These are phyloP conservation scores for Metschnikowia continentalis DNA, from an alignment of 805 yeast species.

Conservation along the genomic window DNA sequence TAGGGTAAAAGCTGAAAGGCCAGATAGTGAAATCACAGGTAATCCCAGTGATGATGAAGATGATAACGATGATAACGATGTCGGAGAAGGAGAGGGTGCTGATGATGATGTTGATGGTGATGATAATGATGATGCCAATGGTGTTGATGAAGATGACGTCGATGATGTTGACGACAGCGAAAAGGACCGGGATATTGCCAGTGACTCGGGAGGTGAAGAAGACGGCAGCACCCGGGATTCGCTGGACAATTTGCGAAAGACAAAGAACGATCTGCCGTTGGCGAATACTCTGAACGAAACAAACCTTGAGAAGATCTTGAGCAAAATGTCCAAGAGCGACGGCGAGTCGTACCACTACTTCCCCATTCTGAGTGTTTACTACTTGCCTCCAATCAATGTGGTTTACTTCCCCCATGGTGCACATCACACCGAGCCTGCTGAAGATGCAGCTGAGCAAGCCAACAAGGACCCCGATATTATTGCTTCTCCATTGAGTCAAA, in stretches of 20 bases:
- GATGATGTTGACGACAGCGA: not conserved
- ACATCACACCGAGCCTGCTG: slow-evolving; percentile 28
- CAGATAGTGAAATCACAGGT: not conserved
- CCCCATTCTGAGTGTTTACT: slow-evolving; percentile 48
- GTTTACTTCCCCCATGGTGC: slow-evolving; percentile 55
- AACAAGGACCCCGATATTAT: not conserved
- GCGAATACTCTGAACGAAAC: not conserved
- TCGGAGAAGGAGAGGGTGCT: not conserved
- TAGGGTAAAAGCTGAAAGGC: not conserved
- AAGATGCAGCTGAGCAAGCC: not conserved
- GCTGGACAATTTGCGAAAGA: not conserved
- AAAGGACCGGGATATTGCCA: not conserved
- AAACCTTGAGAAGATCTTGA: slow-evolving; percentile 9
- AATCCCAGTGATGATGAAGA: not conserved
- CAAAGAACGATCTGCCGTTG: slow-evolving; percentile 1
- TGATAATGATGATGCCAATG: not conserved
- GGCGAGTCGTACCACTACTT: slow-evolving; percentile 41
- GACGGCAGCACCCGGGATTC: not conserved
- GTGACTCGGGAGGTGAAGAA: not conserved
- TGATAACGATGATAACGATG: not conserved
- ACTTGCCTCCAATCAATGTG: slow-evolving; percentile 51
- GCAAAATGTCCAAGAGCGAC: slow-evolving; percentile 4
- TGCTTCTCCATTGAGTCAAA: slow-evolving; percentile 1
- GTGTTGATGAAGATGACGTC: not conserved
- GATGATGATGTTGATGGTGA: not conserved